phyloP scores from a whole-genome alignment of 2,329 filamentous ascomycete genomes.

The Sclerotinia trifoliorum region DNA sequence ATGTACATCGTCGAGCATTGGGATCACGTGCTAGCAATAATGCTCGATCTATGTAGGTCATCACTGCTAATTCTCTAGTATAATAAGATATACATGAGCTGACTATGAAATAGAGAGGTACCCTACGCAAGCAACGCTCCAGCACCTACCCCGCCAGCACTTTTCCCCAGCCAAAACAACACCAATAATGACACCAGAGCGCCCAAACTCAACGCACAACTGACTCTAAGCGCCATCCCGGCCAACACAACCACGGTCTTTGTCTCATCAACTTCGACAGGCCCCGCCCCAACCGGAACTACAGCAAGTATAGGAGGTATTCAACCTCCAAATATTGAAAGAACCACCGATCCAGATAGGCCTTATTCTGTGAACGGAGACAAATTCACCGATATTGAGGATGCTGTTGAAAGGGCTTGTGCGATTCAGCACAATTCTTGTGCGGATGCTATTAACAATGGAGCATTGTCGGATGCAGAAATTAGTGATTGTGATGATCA shows the following conservation, averaged over 20 bases:
- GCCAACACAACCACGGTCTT: constrained; percentile 4
- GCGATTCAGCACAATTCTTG: constrained; percentile 15
- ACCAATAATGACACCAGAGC: neutral
- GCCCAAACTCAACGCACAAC: neutral
- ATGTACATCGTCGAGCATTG: constrained; percentile 1
- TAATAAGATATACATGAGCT: neutral
- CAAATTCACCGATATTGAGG: neutral
- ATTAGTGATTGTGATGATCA: constrained; percentile 13
- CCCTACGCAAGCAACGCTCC: neutral
- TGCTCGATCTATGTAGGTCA: neutral
- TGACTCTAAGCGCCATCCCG: constrained; percentile 1
- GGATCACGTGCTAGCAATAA: neutral
- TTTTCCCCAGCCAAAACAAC: neutral
- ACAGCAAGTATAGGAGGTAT: constrained; percentile 4
- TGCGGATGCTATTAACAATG: constrained; percentile 16
- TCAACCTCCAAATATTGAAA: constrained; percentile 5
- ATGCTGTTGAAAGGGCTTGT: constrained; percentile 14
- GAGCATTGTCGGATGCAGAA: neutral
- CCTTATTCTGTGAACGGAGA: constrained; percentile 9
- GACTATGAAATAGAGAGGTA: neutral
- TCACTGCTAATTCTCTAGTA: too few relatives aligned
- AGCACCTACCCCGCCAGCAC: neutral
- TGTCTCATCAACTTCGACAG: neutral
- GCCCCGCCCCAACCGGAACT: neutral
- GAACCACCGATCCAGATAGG: constrained; percentile 12